A percentile compares a stretch with the other conserved stretches of the same genome.
Conservation (phyloP, 78 protist species). For the Cavenderia fasciculata region DNA sequence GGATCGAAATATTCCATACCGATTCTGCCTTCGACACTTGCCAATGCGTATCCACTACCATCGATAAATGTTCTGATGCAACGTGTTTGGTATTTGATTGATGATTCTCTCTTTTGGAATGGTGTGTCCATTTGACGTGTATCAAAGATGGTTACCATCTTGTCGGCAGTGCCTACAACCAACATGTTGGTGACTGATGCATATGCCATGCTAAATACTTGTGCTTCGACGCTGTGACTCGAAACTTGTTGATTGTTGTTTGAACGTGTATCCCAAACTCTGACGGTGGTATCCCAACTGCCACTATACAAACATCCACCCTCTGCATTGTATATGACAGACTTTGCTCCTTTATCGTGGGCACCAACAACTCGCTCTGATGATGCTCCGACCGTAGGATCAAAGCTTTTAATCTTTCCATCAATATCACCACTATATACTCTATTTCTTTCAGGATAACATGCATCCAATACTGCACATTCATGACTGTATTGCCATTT, state of each 20-base stretch:
- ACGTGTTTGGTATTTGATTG: constrained; percentile 92
- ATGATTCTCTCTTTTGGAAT: constrained; percentile 86
- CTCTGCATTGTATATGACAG: constrained; percentile 7
- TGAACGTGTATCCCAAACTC: constrained; percentile 90
- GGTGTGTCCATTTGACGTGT: constrained; percentile 73
- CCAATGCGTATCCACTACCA: constrained; percentile 89
- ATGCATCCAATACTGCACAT: constrained; percentile 53
- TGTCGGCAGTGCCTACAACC: constrained; percentile 85
- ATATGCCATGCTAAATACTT: constrained; percentile 71
- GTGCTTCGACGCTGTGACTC: neutral
- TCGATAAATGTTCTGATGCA: constrained; percentile 64
- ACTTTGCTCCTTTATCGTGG: constrained; percentile 52
- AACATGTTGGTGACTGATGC: neutral
- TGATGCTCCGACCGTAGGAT: neutral
- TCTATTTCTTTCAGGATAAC: constrained; percentile 23
- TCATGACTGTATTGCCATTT: constrained; percentile 54
- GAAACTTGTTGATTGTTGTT: neutral
- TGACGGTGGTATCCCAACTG: constrained; percentile 89
- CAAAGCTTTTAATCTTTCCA: constrained; percentile 17
- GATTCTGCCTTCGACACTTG: constrained; percentile 93
- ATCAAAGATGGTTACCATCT: constrained; percentile 83
- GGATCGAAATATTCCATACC: constrained; percentile 93
- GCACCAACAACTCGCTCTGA: constrained; percentile 51
- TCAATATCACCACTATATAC: constrained; percentile 13
- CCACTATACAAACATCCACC: constrained; percentile 77